Evolutionary conservation across 1,284 basidiomycete genomes (phyloP), one percentile per base, ranked within the genome.

Genomic region (Malassezia furfur): DNA sequence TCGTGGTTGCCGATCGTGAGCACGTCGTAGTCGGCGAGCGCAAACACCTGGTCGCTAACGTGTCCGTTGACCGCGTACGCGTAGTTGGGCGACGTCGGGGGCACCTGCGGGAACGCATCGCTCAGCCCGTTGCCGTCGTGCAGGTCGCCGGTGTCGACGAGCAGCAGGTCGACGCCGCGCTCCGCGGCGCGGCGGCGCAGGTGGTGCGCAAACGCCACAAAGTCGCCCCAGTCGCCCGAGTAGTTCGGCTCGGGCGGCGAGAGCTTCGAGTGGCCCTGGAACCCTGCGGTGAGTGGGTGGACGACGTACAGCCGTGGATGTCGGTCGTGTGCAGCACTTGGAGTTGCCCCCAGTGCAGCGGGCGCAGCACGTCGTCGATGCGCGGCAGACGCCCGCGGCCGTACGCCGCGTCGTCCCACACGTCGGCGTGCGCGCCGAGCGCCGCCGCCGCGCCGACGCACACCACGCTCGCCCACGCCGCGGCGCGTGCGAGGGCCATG

Each of bases 1-100:
- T 91, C 89, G 67, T 91, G 88, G 67, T 91, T 91, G 68, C 90
- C 89, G 57, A 91, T 87, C 0, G 86, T 78, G 65, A 91, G 81
- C 8, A 89, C 67, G 70, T 93, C 90, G 69, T 89, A 91, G 0
- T 85, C 83, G 28, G 91, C 78, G 63, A 83, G 77, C 30, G 82
- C 78, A 62, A 91, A 80, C 53, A 73, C 59, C 51, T 71, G 60
- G 44, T 73, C 65, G 39, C 64, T 64, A 19, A 67, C 62, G 43
- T 73, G 70, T 10, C 67, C 68, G 21, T 69, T 63, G 3, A 68
- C 64, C 2, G 57, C 50, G 19, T 35, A 30, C 9, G 31, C 17
- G 25, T 25, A 40, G 1, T 30, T 31, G 10, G 41, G 41, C 22
- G 34, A 40, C 15, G 19, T 22, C 46, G 37, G 57, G 45, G 28